Percentiles rank a stretch among this genome's conserved stretches.
Conservation (phyloP, 2,329 filamentous ascomycete genomes). For the Amesomyces nigricolor region DNA sequence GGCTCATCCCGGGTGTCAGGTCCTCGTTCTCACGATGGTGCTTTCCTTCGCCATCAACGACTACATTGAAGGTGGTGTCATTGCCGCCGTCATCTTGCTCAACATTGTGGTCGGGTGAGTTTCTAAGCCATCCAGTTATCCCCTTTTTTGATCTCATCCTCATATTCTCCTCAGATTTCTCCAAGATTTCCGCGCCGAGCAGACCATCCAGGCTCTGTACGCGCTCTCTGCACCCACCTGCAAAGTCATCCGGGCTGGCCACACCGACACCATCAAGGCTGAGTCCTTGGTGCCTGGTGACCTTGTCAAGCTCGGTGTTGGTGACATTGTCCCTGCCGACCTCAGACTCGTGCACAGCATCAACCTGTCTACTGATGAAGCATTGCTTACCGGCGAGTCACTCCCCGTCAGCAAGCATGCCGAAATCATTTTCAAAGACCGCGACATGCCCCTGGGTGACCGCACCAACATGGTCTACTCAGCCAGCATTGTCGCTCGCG, state of each 20-base stretch:
- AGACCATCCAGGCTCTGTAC: constrained; percentile 57
- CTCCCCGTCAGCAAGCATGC: constrained; percentile 61
- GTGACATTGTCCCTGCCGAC: constrained; percentile 66
- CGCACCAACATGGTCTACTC: constrained; percentile 66
- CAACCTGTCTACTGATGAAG: constrained; percentile 72
- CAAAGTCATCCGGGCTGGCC: constrained; percentile 51
- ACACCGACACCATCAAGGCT: constrained; percentile 47
- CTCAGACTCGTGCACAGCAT: constrained; percentile 59
- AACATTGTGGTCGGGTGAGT: constrained; percentile 62
- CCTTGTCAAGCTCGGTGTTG: constrained; percentile 55
- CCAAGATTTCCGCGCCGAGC: constrained; percentile 57
- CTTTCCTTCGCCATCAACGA: constrained; percentile 61
- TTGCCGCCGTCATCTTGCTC: constrained; percentile 61
- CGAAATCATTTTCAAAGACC: constrained; percentile 46
- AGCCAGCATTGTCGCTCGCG: constrained; percentile 65
- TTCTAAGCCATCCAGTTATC: neutral
- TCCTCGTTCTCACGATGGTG: constrained; percentile 70
- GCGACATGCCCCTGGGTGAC: constrained; percentile 59
- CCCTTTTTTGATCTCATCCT: neutral
- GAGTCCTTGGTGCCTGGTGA: constrained; percentile 61
- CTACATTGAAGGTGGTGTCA: constrained; percentile 62
- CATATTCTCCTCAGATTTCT: constrained; percentile 39
- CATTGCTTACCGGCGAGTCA: constrained; percentile 68
- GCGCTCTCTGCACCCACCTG: constrained; percentile 54
- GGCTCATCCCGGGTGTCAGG: constrained; percentile 38